Evolutionary conservation across 805 yeast genomes (phyloP).

Genomic region (Starmerella tilneyi): DNA sequence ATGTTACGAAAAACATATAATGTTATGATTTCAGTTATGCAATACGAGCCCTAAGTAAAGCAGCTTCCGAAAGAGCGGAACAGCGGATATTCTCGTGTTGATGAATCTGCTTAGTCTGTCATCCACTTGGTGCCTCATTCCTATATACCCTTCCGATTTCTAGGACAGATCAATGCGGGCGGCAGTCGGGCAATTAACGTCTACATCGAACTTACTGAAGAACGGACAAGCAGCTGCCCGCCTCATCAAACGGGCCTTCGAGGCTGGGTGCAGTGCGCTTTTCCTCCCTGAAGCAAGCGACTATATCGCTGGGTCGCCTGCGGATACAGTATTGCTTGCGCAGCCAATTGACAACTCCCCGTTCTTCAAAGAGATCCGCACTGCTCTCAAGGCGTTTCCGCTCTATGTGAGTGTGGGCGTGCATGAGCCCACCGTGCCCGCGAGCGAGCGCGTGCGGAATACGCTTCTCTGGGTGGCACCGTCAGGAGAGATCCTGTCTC

Average conservation of each 20-base stretch:
- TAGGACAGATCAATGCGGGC: conserved; percentile 18
- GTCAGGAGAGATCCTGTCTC: conserved; percentile 51
- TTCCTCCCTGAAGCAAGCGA: conserved; percentile 94
- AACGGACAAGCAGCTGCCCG: conserved; percentile 53
- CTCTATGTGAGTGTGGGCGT: conserved; percentile 70
- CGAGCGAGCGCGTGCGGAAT: conserved; percentile 48
- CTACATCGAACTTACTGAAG: conserved; percentile 49
- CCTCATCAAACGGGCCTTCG: conserved; percentile 55
- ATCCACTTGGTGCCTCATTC: too few relatives aligned
- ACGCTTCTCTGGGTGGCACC: conserved; percentile 60
- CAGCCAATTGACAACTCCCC: conserved; percentile 35
- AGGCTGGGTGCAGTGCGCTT: conserved; percentile 50
- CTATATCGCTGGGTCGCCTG: conserved; percentile 62
- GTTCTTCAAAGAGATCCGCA: conserved; percentile 39
- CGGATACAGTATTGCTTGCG: conserved; percentile 55
- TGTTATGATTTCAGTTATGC: too few relatives aligned
- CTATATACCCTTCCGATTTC: too few relatives aligned
- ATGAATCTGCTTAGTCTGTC: too few relatives aligned
- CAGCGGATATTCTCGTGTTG: too few relatives aligned
- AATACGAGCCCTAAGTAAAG: too few relatives aligned
- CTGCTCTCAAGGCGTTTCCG: conserved; percentile 38
- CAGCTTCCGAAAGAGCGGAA: too few relatives aligned
- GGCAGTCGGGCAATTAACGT: conserved; percentile 65
- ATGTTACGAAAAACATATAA: too few relatives aligned
- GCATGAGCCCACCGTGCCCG: conserved; percentile 58